Base-by-base conservation (phyloP, 345 rosid genomes). In the Populus alba region DNA sequence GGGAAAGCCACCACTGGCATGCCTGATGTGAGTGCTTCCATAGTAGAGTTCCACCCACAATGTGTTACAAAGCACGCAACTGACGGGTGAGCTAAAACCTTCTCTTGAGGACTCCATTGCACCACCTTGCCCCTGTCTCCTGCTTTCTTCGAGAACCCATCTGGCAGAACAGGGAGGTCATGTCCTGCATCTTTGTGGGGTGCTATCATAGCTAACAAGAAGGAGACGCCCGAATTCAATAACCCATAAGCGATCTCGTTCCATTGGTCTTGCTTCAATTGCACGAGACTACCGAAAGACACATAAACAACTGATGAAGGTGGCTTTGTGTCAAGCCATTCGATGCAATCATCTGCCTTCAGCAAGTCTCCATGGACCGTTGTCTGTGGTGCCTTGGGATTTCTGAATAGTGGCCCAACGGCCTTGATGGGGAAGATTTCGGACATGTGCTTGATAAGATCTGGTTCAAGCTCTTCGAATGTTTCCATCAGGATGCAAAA, bases 11-110 rank as follows among this genome's bases (percentile, higher is more conserved):
- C 78, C 45, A 94, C 85, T 0, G 97, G 95, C 78, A 89, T 77
- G 3, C 97, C 98, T 0, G 84, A 81, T 2, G 95, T 75, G n/a
- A 95, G 70, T 18, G 98, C 85, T 79, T 95, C 98, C 87, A 93
- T 84, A 0, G 95, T 81, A 5, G 97, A 95, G 85, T 93, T 93
- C 98, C 98, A 95, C 7, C 98, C 98, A 41, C 98, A 93, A 62
- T 95, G 98, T 1, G 95, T 90, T 22, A 92, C 85, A 66, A 93
- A 95, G 82, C 94, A 90, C 1, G 89, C 89, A n/a, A 91, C 79
- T 0, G 96, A 84, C 9, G 88, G 88, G 80, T 95, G 98, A 71
- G 85, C 83, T 41, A 95, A 68, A 18, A 95, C 97, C 71, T 85
- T 82, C 82, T 91, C 94, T 71, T 95, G 98, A 0, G 97, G 91